Evolutionary conservation across 306 rosid species (phyloP).

Genomic region (Vigna reflexopilosa): DNA sequence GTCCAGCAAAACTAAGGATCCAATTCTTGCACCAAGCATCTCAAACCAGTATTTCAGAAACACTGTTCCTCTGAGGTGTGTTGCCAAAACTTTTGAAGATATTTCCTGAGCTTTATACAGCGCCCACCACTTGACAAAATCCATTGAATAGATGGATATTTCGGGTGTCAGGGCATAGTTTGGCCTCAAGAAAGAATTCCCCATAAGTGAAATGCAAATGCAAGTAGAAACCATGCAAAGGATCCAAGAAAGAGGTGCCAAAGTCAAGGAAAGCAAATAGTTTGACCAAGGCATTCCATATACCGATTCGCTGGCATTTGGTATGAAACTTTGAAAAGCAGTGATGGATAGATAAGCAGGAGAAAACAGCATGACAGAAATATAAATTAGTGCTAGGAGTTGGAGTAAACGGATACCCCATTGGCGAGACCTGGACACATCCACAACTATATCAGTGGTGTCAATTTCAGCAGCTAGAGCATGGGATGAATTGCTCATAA

Average conservation of each 20-base stretch:
- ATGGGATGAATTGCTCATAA: constrained; percentile 44
- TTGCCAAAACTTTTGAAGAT: constrained; percentile 80
- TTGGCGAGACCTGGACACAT: constrained; percentile 58
- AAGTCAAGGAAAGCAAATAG: constrained; percentile 56
- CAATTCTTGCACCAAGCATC: constrained; percentile 92
- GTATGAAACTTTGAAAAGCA: constrained; percentile 55
- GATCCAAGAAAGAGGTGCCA: constrained; percentile 94
- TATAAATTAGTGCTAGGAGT: constrained; percentile 62
- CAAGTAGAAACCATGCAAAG: constrained; percentile 81
- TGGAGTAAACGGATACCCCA: constrained; percentile 63
- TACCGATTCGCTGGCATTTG: constrained; percentile 36
- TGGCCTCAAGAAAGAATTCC: constrained; percentile 88
- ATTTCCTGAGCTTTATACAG: constrained; percentile 79
- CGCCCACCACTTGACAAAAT: constrained; percentile 97
- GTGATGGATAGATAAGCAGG: constrained; percentile 78
- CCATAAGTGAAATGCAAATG: constrained; percentile 71
- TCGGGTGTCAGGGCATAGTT: constrained; percentile 79
- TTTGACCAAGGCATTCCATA: constrained; percentile 52
- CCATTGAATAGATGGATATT: constrained; percentile 73
- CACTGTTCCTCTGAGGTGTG: constrained; percentile 85
- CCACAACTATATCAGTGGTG: constrained; percentile 55
- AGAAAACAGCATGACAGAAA: constrained; percentile 60
- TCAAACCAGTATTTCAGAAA: constrained; percentile 86
- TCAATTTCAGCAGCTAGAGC: constrained; percentile 56
- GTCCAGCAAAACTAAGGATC: constrained; percentile 83